Evolutionary conservation across 306 rosid species (phyloP).

Genomic region (Crotalaria pallida): DNA sequence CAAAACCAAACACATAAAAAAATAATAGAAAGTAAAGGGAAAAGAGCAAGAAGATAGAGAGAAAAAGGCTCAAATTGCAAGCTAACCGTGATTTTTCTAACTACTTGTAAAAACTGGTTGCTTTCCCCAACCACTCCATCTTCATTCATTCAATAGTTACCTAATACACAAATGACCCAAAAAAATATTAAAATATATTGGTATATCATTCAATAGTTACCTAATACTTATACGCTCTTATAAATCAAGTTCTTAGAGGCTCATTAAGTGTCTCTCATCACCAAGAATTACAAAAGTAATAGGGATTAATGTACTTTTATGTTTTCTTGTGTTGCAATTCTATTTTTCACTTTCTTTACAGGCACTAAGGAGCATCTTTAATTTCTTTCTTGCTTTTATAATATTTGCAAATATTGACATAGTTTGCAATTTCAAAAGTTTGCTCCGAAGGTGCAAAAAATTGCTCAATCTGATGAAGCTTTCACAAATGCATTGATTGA

Average conservation of each 20-base stretch:
- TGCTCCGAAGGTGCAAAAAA: not conserved
- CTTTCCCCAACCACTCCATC: constrained; percentile 38
- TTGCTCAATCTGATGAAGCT: not conserved
- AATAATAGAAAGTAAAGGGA: constrained; percentile 3
- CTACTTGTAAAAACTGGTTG: constrained; percentile 14
- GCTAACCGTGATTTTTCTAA: constrained; percentile 20
- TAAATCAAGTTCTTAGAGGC: constrained; percentile 6
- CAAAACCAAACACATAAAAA: constrained; percentile 6
- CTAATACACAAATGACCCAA: constrained; percentile 14
- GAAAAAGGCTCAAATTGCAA: constrained; percentile 8
- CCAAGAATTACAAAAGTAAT: not conserved
- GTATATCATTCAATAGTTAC: not conserved
- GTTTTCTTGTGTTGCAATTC: constrained; percentile 2
- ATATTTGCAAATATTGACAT: not conserved
- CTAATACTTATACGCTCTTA: not conserved
- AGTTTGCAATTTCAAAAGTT: not conserved
- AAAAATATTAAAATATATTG: not conserved
- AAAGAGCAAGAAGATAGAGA: constrained; percentile 11
- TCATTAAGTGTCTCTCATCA: not conserved
- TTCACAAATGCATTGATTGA: not conserved
- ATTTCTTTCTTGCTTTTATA: not conserved
- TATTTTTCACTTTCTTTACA: not conserved
- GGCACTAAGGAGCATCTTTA: not conserved
- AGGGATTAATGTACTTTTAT: not conserved
- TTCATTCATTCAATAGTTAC: constrained; percentile 11